These are phyloP conservation scores for Aspergillus coremiiformis DNA, from an alignment of 495 filamentous ascomycete genomes.

Conservation along the genomic window DNA sequence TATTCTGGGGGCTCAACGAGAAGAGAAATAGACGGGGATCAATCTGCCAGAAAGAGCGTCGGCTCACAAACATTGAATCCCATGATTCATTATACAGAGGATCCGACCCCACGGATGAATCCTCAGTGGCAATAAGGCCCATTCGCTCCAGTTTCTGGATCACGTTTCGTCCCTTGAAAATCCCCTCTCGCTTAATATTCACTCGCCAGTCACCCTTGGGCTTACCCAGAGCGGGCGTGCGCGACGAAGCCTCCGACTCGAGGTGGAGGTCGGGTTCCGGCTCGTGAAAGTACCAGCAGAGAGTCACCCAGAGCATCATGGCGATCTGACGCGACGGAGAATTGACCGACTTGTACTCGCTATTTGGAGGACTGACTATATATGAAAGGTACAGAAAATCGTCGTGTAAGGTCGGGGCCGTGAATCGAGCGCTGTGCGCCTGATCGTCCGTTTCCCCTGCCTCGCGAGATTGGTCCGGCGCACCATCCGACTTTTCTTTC, in stretches of 20 bases:
- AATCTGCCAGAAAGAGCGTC: slow-evolving; percentile 83
- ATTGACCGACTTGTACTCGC: slow-evolving; percentile 66
- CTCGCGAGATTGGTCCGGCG: slow-evolving; percentile 8
- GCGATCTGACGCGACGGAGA: slow-evolving; percentile 83
- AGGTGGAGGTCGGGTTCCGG: slow-evolving; percentile 45
- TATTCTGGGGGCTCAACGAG: slow-evolving; percentile 57
- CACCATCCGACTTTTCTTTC: slow-evolving; percentile 16
- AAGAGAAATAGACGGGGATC: slow-evolving; percentile 84
- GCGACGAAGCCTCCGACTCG: slow-evolving; percentile 51
- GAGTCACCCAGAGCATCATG: slow-evolving; percentile 91
- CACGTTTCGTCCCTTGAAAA: slow-evolving; percentile 72
- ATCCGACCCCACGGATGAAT: slow-evolving; percentile 65
- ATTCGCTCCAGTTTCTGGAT: slow-evolving; percentile 91
- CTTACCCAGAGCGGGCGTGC: slow-evolving; percentile 58
- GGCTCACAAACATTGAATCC: slow-evolving; percentile 74
- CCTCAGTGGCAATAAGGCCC: slow-evolving; percentile 70
- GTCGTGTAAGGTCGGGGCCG: slow-evolving; percentile 60
- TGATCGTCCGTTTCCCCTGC: slow-evolving; percentile 19
- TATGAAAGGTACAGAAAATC: slow-evolving; percentile 86
- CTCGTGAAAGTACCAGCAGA: slow-evolving; percentile 95
- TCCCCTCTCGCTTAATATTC: slow-evolving; percentile 74
- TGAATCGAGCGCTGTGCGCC: slow-evolving; percentile 47
- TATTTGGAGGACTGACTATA: slow-evolving; percentile 73
- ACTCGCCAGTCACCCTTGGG: slow-evolving; percentile 86
- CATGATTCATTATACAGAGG: slow-evolving; percentile 52